Evolutionary conservation across 163 green algal genomes (phyloP).

Genomic region (Volvox carteri): DNA sequence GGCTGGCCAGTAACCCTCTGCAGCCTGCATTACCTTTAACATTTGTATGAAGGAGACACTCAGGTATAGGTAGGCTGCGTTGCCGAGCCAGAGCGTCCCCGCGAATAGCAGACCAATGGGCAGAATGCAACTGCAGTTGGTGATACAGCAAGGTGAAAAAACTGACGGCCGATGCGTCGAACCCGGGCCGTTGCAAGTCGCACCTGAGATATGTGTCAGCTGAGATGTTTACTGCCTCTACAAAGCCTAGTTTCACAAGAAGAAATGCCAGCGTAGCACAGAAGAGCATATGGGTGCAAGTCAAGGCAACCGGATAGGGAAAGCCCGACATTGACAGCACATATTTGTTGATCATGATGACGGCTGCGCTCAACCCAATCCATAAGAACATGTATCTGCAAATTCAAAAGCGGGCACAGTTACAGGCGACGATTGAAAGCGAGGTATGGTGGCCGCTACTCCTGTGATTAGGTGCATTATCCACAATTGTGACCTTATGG

Average conservation of each 20-base stretch:
- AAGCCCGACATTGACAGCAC: slow-evolving; percentile 64
- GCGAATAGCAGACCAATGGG: slow-evolving; percentile 90
- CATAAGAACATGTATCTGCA: slow-evolving; percentile 87
- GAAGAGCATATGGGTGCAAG: slow-evolving; percentile 91
- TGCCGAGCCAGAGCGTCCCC: slow-evolving; percentile 88
- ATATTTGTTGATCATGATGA: slow-evolving; percentile 86
- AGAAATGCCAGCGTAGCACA: slow-evolving; percentile 80
- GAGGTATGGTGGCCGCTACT: neutral
- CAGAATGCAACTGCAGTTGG: slow-evolving; percentile 75
- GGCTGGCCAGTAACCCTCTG: neutral
- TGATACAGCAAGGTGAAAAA: neutral
- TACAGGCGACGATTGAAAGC: neutral
- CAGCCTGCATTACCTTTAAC: slow-evolving; percentile 78
- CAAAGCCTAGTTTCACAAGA: slow-evolving; percentile 69
- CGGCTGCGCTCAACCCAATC: slow-evolving; percentile 82
- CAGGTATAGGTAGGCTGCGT: slow-evolving; percentile 91
- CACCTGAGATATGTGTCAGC: slow-evolving; percentile 82
- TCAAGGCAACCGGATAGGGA: slow-evolving; percentile 78
- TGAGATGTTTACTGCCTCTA: slow-evolving; percentile 76
- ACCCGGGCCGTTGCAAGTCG: slow-evolving; percentile 33
- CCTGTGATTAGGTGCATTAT: neutral
- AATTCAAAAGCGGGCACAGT: neutral
- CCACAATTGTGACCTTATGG: neutral
- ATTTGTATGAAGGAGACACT: slow-evolving; percentile 95
- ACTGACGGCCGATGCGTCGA: slow-evolving; percentile 14